phyloP scores from a whole-genome alignment of 352 stramenopile species.

The Globisporangium irregulare region DNA sequence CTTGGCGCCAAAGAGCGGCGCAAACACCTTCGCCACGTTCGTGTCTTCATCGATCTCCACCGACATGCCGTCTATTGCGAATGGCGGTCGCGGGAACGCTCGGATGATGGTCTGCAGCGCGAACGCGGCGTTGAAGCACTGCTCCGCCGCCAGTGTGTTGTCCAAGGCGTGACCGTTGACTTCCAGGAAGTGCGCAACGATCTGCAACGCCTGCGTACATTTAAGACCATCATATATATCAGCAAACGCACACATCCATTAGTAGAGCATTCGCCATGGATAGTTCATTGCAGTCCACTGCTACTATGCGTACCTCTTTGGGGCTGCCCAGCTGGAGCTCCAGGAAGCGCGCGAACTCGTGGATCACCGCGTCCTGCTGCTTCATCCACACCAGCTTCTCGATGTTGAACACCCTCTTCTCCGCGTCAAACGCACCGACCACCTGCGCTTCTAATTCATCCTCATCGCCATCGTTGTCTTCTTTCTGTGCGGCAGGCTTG shows the following conservation, averaged over 20 bases:
- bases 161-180: slow-evolving; percentile 48
- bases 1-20: slow-evolving; percentile 38
- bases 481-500: slow-evolving; percentile 25
- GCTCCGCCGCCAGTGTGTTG: slow-evolving; percentile 41
- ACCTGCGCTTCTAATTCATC: slow-evolving; percentile 33
- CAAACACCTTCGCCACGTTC: slow-evolving; percentile 40
- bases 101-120: slow-evolving; percentile 71
- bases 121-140: slow-evolving; percentile 79
- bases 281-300: neutral
- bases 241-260: neutral
- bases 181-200: slow-evolving; percentile 56
- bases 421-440: slow-evolving; percentile 53
- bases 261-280: neutral
- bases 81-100: slow-evolving; percentile 52
- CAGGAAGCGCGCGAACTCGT: slow-evolving; percentile 73
- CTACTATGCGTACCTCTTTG: slow-evolving; percentile 25
- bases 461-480: slow-evolving; percentile 7
- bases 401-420: slow-evolving; percentile 56
- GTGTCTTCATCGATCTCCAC: slow-evolving; percentile 46
- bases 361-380: slow-evolving; percentile 52
- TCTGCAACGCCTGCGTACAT: slow-evolving; percentile 24
- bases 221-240: neutral
- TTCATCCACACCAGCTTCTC: slow-evolving; percentile 67
- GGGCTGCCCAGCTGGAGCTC: slow-evolving; percentile 66
- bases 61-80: slow-evolving; percentile 44